Evolutionary conservation across 352 stramenopile species (phyloP), one percentile per base, ranked within the genome.

Genomic region (Globisporangium splendens): DNA sequence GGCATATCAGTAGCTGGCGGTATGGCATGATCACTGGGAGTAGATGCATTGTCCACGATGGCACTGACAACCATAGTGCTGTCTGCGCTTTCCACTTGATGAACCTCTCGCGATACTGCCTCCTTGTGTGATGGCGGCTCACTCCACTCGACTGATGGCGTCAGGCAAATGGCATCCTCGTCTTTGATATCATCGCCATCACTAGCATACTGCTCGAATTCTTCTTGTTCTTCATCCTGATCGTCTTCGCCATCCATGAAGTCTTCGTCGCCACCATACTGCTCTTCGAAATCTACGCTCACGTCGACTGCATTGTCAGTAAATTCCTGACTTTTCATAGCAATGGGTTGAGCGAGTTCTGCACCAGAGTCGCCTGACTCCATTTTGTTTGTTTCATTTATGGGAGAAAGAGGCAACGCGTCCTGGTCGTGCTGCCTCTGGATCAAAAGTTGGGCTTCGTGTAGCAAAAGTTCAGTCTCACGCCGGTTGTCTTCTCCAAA

Each of bases 381-480:
- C 28, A 10, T 8, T 10, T 52, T 44, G 39, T 18, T 2, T 44
- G 39, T 44, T 15, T 18, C 39, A 4, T 44, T n/a, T n/a, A 44
- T 18, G 39, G 17, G 6, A 2, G 10, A 3, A 13, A 50, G 52
- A 1, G 28, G 41, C 52, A n/a, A 17, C 12, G 21, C n/a, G 11
- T 50, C 39, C 15, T 24, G 8, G 4, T 43, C 31, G 15, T 59
- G 60, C 20, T 74, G 63, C 20, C 59, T 56, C 39, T 64, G 46
- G 39, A 86, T 66, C 11, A 86, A 38, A 28, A 50, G 41, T 2
- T 73, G 63, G 10, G 67, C 66, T 69, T 88, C 75, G 3, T 68
- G 56, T 7, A 84, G 65, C 49, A 86, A 56, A 6, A 49, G 51
- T 10, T 75, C 66, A 0, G 72, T 86, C 46, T 83, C 72, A 0